Conservation (phyloP, 345 rosid genomes). For the Brassica rapa region DNA sequence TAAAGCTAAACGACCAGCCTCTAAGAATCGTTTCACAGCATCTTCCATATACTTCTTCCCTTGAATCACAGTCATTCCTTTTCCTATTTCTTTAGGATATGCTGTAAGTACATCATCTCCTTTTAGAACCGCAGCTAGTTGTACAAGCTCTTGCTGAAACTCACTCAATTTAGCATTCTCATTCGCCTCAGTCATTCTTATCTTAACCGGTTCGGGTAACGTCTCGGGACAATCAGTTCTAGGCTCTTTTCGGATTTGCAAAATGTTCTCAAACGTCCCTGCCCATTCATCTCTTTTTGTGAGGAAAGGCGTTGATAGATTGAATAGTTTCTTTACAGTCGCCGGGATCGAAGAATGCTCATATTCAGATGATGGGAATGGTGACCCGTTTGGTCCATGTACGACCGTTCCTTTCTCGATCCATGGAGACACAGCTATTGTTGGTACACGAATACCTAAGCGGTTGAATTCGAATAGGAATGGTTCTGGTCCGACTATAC, state of each 20-base stretch:
- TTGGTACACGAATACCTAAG: conserved; percentile 83
- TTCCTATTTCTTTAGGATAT: conserved; percentile 52
- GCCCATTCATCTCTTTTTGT: conserved; percentile 92
- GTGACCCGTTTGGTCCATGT: conserved; percentile 82
- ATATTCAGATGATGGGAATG: conserved; percentile 72
- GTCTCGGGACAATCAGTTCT: conserved; percentile 82
- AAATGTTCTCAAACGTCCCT: conserved; percentile 70
- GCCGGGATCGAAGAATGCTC: conserved; percentile 97
- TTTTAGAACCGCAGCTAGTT: conserved; percentile 76
- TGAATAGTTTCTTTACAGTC: conserved; percentile 78
- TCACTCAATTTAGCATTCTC: conserved; percentile 69
- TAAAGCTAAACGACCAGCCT: conserved; percentile 60
- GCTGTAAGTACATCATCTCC: conserved; percentile 64
- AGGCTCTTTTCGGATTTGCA: conserved; percentile 57
- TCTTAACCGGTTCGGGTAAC: conserved; percentile 60
- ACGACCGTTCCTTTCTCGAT: conserved; percentile 82
- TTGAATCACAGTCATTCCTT: conserved; percentile 70
- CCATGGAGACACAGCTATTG: conserved; percentile 84
- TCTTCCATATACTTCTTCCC: conserved; percentile 83
- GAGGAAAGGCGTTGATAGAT: conserved; percentile 64
- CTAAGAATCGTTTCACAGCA: conserved; percentile 72
- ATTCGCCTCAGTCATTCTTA: conserved; percentile 61
- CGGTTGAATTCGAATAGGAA: conserved; percentile 68
- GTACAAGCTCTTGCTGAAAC: conserved; percentile 81
- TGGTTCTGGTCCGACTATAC: conserved; percentile 79